Evolutionary conservation across 1,284 basidiomycete species (phyloP), one percentile per base, ranked within the genome.

Genomic region (Agroathelia rolfsii): DNA sequence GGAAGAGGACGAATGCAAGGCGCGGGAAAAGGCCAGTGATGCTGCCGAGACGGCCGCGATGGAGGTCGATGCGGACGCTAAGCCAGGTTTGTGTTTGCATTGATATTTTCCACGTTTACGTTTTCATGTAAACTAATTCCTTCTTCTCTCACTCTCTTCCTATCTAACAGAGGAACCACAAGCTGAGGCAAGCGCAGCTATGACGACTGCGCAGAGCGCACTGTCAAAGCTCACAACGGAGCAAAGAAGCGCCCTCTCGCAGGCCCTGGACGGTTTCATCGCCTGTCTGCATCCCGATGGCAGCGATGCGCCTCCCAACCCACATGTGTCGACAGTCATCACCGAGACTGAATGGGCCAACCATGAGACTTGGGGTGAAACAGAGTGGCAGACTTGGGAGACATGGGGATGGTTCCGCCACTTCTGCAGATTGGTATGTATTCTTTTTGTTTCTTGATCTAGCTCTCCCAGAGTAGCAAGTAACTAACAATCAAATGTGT

Each of bases 351-450:
- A 72, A 1, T 87, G 84, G 82, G 62, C 72, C 27, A 71, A 71
- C 32, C 75, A 80, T n/a, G 61, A 58, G 5, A 68, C 61, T 25
- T 86, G 83, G 83, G 62, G 62, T 22, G 62, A 70, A 24, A 65
- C 73, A 16, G 73, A 80, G 36, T 90, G 87, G 86, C 66, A 69
- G 47, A 62, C 69, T 3, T 88, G 84, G 84, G 78, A 82, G 56
- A 81, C 79, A 0, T 86, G 83, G 78, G 76, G 80, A 4, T 89
- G 85, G 86, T 88, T 82, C 47, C 64, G 81, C 38, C 83, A 90
- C 46, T 88, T 87, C 59, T 83, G 80, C 53, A 64, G 85, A 48
- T 65, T 60, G 51, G 86, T 89, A 39, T 48, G 79, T 65, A 15
- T 28, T 40, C 31, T 13, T 28, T 17, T 17, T 34, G 28, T 26